phyloP scores from a whole-genome alignment of 176 grass and related monocot species.

The Eremochloa ophiuroides region DNA sequence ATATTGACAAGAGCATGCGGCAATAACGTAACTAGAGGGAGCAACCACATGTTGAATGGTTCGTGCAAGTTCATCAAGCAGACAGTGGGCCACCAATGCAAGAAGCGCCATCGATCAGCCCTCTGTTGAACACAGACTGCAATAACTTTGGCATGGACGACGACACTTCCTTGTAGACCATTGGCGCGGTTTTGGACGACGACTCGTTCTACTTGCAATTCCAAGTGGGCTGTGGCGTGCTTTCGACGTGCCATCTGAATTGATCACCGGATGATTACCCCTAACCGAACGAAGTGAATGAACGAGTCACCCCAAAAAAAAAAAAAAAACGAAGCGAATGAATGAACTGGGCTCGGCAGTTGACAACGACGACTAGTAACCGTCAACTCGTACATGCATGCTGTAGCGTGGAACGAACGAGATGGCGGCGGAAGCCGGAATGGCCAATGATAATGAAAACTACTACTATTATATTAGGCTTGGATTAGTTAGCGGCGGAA shows the following conservation, averaged over 20 bases:
- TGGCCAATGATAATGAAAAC: not conserved
- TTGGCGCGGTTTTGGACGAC: too few relatives aligned
- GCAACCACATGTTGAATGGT: not conserved
- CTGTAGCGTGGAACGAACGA: not conserved
- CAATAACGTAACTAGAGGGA: not conserved
- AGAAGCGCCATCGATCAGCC: not conserved
- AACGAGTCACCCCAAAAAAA: too few relatives aligned
- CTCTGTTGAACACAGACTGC: not conserved
- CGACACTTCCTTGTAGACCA: too few relatives aligned
- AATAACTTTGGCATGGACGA: not conserved
- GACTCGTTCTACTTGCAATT: not conserved
- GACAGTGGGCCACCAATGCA: not conserved
- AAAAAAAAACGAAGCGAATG: not conserved
- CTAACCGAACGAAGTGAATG: not conserved
- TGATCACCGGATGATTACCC: not conserved
- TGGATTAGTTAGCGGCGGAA: not conserved
- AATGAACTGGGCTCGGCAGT: not conserved
- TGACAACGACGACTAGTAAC: not conserved
- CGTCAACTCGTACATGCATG: not conserved
- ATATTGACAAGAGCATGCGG: not conserved
- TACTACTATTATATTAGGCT: not conserved
- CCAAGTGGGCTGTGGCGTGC: not conserved
- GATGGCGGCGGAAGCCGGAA: not conserved
- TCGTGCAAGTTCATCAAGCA: not conserved
- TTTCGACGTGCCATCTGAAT: not conserved